Evolutionary conservation across 768 basidiomycete genomes (phyloP), one percentile per base, ranked within the genome.

Genomic region (Suillus occidentalis): DNA sequence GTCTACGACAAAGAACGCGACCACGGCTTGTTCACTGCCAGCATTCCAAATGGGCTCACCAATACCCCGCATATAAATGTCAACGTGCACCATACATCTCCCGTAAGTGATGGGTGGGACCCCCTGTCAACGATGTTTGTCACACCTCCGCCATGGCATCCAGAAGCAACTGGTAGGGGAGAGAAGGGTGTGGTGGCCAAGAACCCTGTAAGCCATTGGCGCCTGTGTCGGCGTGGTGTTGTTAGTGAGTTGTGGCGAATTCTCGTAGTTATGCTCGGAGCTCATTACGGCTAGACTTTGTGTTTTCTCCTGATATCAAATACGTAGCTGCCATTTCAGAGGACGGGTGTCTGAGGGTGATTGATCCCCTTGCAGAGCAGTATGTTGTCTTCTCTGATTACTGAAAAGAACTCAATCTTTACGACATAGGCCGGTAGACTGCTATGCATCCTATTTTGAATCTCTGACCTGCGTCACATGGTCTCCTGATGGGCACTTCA

Each of bases 401-500:
- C 65, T 50, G 39, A 61, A 37, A 68, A 63, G 39, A 52, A 13
- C 12, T 6, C 12, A 18, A 31, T 43, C 13, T 28, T 42, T 20
- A 16, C 16, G 16, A 34, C 28, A 18, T 65, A 97, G 96, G 70
- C 83, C 98, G n/a, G 85, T 95, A 22, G 95, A 99, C 73, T 93
- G 92, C 67, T 98, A 93, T 72, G 89, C 93, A 1, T 94, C 95
- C 4, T 99, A 99, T 75, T 99, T 99, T 72, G 97, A 96, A 16
- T 84, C 93, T 2, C 74, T 99, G 42, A 95, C 89, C 4, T 93
- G 90, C 68, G 89, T 98, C 2, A 88, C 93, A 0, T 99, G 96
- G 95, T 96, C 95, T 3, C 95, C 95, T 0, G 96, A 99, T 73
- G 93, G 94, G 14, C 87, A 95, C 22, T 98, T 97, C 73, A 90